Evolutionary conservation across 345 rosid genomes (phyloP).

Genomic region (Pistacia integerrima): DNA sequence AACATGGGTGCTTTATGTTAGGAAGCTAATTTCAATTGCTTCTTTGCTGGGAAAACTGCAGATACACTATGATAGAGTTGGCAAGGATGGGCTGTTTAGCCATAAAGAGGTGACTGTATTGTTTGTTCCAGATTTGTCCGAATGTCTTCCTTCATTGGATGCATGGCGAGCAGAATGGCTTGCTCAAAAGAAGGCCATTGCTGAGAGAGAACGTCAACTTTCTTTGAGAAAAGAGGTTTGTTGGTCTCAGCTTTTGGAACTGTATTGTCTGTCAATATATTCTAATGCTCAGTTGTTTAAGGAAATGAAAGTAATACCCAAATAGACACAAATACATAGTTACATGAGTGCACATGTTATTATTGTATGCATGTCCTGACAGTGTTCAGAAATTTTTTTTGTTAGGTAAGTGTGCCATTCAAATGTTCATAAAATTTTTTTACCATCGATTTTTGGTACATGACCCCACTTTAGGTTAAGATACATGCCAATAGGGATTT

Average conservation of each 20-base stretch:
- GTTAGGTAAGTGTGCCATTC: neutral
- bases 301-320: neutral
- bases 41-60: slow-evolving; percentile 35
- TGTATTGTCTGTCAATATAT: neutral
- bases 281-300: neutral
- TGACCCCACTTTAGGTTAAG: neutral
- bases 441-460: neutral
- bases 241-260: slow-evolving; percentile 4
- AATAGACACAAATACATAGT: neutral
- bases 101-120: slow-evolving; percentile 88
- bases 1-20: neutral
- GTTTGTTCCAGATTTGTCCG: slow-evolving; percentile 91
- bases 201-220: slow-evolving; percentile 62
- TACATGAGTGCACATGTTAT: neutral
- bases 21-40: slow-evolving; percentile 7
- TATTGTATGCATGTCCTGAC: neutral
- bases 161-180: slow-evolving; percentile 82
- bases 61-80: slow-evolving; percentile 95
- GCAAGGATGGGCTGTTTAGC: slow-evolving; percentile 78
- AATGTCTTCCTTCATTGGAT: slow-evolving; percentile 84
- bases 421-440: neutral
- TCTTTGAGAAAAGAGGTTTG: slow-evolving; percentile 55
- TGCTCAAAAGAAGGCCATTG: slow-evolving; percentile 68
- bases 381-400: no score
- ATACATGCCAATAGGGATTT: neutral